These are phyloP conservation scores for Yarrowia yakushimensis DNA, from an alignment of 805 yeast genomes.

Conservation along the genomic window DNA sequence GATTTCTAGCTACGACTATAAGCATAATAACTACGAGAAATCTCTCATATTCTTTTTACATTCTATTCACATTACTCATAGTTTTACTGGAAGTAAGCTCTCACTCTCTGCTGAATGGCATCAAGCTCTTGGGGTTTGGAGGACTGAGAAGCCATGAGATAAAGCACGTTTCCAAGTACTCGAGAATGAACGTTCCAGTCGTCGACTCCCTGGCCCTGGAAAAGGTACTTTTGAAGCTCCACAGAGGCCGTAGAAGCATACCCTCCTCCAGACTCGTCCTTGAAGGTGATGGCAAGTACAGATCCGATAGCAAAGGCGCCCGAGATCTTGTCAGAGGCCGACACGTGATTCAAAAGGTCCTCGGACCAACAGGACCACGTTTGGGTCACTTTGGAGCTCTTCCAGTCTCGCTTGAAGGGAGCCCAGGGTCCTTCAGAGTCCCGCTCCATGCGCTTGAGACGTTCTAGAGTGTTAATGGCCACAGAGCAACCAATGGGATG, in stretches of 20 bases:
- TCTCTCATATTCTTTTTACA: too few species aligned
- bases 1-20: too few species aligned
- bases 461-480: constrained; percentile 26
- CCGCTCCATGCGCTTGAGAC: constrained; percentile 26
- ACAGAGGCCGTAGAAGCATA: constrained; percentile 30
- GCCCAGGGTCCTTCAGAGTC: constrained; percentile 27
- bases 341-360: constrained; percentile 27
- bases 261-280: constrained; percentile 27
- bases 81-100: neutral
- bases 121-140: constrained; percentile 7
- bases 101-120: neutral
- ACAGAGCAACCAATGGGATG: constrained; percentile 34
- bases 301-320: constrained; percentile 31
- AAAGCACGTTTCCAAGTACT: constrained; percentile 33
- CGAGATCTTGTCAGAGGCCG: constrained; percentile 27
- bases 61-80: too few species aligned
- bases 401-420: constrained; percentile 28
- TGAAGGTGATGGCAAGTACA: constrained; percentile 30
- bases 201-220: constrained; percentile 10
- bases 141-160: constrained; percentile 29
- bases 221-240: constrained; percentile 24
- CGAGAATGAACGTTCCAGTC: constrained; percentile 32
- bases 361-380: constrained; percentile 32
- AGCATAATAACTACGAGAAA: too few species aligned
- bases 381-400: constrained; percentile 3